Evolutionary conservation across 495 filamentous ascomycete species (phyloP).

Genomic region (Tuber aestivum): DNA sequence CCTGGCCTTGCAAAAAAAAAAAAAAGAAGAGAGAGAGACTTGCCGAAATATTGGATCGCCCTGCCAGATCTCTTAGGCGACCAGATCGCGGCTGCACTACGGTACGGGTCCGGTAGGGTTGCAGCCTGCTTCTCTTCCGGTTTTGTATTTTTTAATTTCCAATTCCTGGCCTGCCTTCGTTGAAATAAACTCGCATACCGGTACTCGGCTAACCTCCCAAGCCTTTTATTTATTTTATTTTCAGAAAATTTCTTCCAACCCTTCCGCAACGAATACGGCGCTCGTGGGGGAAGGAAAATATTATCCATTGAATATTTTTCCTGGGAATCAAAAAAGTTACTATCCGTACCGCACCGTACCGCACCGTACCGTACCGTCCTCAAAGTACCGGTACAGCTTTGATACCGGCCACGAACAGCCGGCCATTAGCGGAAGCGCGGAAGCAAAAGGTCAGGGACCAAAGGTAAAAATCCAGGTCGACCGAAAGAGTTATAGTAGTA

Average conservation of each 20-base stretch:
- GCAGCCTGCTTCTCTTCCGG: background rate
- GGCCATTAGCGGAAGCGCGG: background rate
- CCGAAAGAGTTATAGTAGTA: background rate
- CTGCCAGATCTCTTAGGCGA: background rate
- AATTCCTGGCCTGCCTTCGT: background rate
- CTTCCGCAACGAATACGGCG: background rate
- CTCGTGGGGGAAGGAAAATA: background rate
- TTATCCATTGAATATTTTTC: background rate
- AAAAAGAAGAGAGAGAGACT: background rate
- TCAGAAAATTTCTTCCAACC: background rate
- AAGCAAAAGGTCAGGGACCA: background rate
- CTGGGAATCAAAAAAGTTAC: background rate
- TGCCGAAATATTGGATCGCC: background rate
- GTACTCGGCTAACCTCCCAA: background rate
- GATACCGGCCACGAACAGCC: background rate
- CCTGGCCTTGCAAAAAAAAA: background rate
- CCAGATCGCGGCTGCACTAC: background rate
- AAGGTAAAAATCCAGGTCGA: background rate
- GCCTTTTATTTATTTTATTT: background rate
- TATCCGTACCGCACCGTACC: conserved; percentile 2
- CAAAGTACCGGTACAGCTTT: background rate
- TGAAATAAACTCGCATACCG: background rate
- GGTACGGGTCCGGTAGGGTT: conserved; percentile 5
- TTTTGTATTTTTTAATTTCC: background rate
- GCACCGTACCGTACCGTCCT: background rate